phyloP scores from a whole-genome alignment of 2,329 filamentous ascomycete species.

The Periconia digitata region DNA sequence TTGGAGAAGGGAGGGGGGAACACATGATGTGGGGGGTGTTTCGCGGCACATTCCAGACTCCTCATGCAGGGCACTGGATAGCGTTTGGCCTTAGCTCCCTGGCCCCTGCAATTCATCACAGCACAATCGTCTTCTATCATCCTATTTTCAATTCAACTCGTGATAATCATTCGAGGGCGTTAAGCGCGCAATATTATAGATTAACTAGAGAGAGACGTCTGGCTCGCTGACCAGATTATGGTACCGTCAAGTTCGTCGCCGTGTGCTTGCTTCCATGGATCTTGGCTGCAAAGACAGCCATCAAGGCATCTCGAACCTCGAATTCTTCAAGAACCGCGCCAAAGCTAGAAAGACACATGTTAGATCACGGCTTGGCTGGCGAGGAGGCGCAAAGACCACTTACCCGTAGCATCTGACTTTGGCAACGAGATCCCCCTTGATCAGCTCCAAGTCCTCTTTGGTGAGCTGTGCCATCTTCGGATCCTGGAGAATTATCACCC shows the following conservation, averaged over 20 bases:
- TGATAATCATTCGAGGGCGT: slow-evolving; percentile 13
- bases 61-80: neutral
- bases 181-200: slow-evolving; percentile 22
- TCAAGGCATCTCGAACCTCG: slow-evolving; percentile 76
- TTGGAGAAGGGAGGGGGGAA: neutral
- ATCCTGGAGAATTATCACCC: slow-evolving; percentile 72
- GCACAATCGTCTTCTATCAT: neutral
- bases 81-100: neutral
- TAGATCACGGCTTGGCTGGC: neutral
- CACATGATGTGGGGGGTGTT: slow-evolving; percentile 8
- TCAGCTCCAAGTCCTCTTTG: slow-evolving; percentile 66
- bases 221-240: neutral
- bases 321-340: slow-evolving; percentile 72
- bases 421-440: slow-evolving; percentile 72
- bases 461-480: slow-evolving; percentile 64
- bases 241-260: neutral
- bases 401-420: slow-evolving; percentile 95
- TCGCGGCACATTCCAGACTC: neutral
- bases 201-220: slow-evolving; percentile 12
- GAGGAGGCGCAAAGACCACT: slow-evolving; percentile 37
- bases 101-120: too few species aligned
- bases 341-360: slow-evolving; percentile 50
- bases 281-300: slow-evolving; percentile 67
- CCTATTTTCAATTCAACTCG: slow-evolving; percentile 7
- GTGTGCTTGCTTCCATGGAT: slow-evolving; percentile 12